Conservation (phyloP, 176 grass and related monocot genomes). For the Hyparrhenia diplandra region DNA sequence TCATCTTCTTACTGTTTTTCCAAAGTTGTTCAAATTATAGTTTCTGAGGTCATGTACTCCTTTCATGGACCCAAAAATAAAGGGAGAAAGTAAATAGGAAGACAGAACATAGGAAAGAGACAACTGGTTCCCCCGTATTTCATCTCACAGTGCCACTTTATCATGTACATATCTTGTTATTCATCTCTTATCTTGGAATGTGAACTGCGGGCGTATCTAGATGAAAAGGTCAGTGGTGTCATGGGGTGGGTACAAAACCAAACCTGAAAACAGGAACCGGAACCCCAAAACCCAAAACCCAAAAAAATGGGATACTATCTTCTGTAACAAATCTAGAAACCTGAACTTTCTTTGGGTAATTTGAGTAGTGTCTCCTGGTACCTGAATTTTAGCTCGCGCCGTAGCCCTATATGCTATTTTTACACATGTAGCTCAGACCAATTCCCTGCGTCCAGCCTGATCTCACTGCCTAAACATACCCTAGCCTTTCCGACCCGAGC, state of each 20-base stretch:
- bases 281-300: background rate
- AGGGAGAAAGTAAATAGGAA: background rate
- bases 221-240: background rate
- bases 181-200: background rate
- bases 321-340: background rate
- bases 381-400: background rate
- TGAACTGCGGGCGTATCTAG: background rate
- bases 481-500: too few relatives aligned
- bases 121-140: background rate
- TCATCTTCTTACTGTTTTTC: background rate
- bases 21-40: slow-evolving; percentile 11
- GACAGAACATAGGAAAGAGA: background rate
- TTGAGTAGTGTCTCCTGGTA: background rate
- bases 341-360: background rate
- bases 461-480: too few relatives aligned
- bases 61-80: background rate
- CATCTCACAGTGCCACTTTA: background rate
- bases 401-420: background rate
- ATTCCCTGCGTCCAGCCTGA: background rate
- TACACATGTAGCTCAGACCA: background rate
- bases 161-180: too few relatives aligned
- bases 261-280: background rate
- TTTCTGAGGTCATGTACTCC: background rate
- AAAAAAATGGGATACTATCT: background rate
- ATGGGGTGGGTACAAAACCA: background rate